Percentiles rank a stretch among this genome's conserved stretches.
Conservation (phyloP, 768 basidiomycete species). For the Pisolithus microcarpus region DNA sequence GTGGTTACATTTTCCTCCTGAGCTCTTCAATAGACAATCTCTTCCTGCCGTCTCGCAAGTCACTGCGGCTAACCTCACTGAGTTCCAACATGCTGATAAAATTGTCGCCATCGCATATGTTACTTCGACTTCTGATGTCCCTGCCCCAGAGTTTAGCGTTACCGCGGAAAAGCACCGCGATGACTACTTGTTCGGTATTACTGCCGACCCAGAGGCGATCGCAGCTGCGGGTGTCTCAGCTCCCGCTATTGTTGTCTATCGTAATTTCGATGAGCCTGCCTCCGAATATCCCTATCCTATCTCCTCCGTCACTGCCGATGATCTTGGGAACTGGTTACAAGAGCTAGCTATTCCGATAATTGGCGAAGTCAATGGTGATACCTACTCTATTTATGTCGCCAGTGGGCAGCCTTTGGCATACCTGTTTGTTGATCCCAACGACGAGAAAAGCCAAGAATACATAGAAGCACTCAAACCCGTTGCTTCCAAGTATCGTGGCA, state of each 20-base stretch:
- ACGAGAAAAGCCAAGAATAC: constrained; percentile 53
- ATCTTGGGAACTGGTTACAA: constrained; percentile 71
- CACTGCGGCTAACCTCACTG: constrained; percentile 65
- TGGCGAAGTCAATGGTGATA: constrained; percentile 90
- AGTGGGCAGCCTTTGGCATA: constrained; percentile 89
- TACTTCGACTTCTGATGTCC: constrained; percentile 60
- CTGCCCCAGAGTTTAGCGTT: constrained; percentile 66
- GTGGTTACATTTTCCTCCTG: neutral
- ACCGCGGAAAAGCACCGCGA: constrained; percentile 87
- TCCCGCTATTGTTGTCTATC: constrained; percentile 88
- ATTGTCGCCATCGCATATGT: constrained; percentile 86
- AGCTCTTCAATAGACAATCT: constrained; percentile 55
- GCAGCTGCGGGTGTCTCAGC: constrained; percentile 66
- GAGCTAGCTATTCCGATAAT: constrained; percentile 82
- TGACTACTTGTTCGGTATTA: constrained; percentile 85
- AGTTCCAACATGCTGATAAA: constrained; percentile 85
- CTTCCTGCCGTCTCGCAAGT: constrained; percentile 88
- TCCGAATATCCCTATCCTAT: constrained; percentile 59
- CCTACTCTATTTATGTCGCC: constrained; percentile 78
- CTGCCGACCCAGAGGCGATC: constrained; percentile 63
- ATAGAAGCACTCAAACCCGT: constrained; percentile 67
- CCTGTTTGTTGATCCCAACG: constrained; percentile 82
- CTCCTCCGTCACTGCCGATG: constrained; percentile 45
- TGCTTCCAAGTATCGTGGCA: constrained; percentile 74
- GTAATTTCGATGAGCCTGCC: constrained; percentile 80